Evolutionary conservation across 2,329 filamentous ascomycete species (phyloP).

Genomic region (Epichloe bromicola): DNA sequence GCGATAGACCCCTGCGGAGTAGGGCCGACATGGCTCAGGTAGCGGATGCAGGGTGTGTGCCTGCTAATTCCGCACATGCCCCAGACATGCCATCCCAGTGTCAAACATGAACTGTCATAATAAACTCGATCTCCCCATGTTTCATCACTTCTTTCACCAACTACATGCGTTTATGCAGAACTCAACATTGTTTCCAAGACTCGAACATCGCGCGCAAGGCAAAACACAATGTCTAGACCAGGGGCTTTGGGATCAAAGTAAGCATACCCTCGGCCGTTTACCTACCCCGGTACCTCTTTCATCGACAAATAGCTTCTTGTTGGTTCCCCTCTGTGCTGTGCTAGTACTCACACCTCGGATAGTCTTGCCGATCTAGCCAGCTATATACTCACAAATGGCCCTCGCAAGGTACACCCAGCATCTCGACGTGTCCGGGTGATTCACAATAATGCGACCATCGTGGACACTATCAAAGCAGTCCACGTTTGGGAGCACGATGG

Average conservation of each 20-base stretch:
- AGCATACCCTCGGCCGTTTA: neutral
- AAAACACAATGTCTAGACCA: constrained; percentile 5
- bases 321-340: neutral
- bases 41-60: constrained; percentile 2
- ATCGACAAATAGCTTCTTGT: neutral
- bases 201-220: neutral
- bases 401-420: constrained; percentile 12
- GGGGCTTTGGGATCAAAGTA: constrained; percentile 8
- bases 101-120: neutral
- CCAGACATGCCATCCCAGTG: constrained; percentile 1
- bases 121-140: neutral
- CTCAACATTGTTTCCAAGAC: neutral
- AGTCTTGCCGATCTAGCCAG: constrained; percentile 17
- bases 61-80: constrained; percentile 2
- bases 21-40: neutral
- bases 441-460: constrained; percentile 19
- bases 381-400: constrained; percentile 15
- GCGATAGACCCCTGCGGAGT: constrained; percentile 3
- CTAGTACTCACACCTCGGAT: neutral
- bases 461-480: constrained; percentile 24
- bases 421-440: constrained; percentile 22
- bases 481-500: constrained; percentile 33
- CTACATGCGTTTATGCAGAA: neutral
- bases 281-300: neutral
- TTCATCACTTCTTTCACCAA: neutral